Evolutionary conservation across 805 yeast species (phyloP).

Genomic region (Nakazawaea pomicola): DNA sequence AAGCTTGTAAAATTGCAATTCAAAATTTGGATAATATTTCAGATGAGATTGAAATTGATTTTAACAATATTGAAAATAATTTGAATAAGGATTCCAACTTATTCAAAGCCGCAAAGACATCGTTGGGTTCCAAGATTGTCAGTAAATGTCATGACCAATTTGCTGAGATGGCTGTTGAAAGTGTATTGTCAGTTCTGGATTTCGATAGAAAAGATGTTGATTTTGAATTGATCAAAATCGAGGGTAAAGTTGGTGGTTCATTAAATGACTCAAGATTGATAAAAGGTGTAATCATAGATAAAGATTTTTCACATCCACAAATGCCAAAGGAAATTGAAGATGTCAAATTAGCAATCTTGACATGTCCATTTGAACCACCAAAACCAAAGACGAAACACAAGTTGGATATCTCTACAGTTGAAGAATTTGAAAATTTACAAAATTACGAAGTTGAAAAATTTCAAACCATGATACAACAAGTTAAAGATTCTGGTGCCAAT

Average conservation of each 20-base stretch:
- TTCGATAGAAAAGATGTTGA: slow-evolving; percentile 91
- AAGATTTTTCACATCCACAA: slow-evolving; percentile 97
- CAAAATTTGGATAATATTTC: slow-evolving; percentile 69
- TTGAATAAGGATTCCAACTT: slow-evolving; percentile 46
- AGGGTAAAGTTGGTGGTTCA: slow-evolving; percentile 94
- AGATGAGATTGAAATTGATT: slow-evolving; percentile 52
- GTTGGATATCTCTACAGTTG: slow-evolving; percentile 88
- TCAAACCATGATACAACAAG: slow-evolving; percentile 80
- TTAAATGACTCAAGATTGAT: slow-evolving; percentile 80
- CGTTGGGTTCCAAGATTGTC: slow-evolving; percentile 92
- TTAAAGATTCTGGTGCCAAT: slow-evolving; percentile 89
- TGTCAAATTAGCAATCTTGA: slow-evolving; percentile 88
- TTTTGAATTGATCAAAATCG: slow-evolving; percentile 92
- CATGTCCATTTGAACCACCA: slow-evolving; percentile 99
- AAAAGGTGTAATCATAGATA: slow-evolving; percentile 89
- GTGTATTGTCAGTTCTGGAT: slow-evolving; percentile 90
- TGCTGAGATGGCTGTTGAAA: slow-evolving; percentile 96
- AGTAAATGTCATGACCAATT: slow-evolving; percentile 90
- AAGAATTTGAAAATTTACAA: slow-evolving; percentile 88
- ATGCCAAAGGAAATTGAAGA: slow-evolving; percentile 82
- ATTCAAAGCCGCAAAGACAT: slow-evolving; percentile 89
- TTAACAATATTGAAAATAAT: slow-evolving; percentile 32
- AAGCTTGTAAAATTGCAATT: slow-evolving; percentile 90
- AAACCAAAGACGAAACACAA: slow-evolving; percentile 99
- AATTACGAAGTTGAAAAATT: slow-evolving; percentile 89